Conservation (phyloP, 202 grass and related monocot genomes). For the Zizania palustris region DNA sequence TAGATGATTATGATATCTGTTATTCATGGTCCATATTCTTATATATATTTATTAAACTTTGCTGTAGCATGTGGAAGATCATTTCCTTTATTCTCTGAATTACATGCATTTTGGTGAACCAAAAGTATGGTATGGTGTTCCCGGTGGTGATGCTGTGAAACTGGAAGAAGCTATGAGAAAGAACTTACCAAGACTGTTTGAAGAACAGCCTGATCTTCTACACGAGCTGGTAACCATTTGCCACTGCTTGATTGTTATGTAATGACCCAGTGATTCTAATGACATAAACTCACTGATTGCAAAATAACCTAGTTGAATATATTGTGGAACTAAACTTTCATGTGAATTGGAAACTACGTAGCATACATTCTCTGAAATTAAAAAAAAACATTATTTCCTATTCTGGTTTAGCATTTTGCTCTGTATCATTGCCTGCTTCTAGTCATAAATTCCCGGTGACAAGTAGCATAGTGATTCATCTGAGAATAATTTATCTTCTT, state of each 20-base stretch:
- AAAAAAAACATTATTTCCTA: conserved; percentile 12
- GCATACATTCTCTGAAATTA: not conserved
- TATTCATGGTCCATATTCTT: not conserved
- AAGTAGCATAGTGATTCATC: conserved; percentile 11
- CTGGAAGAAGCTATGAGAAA: conserved; percentile 92
- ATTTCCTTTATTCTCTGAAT: conserved; percentile 96
- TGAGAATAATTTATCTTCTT: not conserved
- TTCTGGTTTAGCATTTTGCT: conserved; percentile 22
- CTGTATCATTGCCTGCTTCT: conserved; percentile 25
- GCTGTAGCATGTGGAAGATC: conserved; percentile 94
- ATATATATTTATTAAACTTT: conserved; percentile 37
- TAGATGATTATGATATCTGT: conserved; percentile 3
- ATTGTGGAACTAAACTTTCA: conserved; percentile 2
- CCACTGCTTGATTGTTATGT: conserved; percentile 8
- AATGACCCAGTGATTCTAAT: conserved; percentile 32
- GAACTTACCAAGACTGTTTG: conserved; percentile 83
- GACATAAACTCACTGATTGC: conserved; percentile 14
- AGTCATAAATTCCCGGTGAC: too few species aligned
- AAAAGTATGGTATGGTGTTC: conserved; percentile 97
- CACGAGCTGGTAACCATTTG: conserved; percentile 77
- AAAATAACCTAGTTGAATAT: conserved; percentile 14
- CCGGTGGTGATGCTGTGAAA: conserved; percentile 64
- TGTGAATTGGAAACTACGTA: conserved; percentile 1
- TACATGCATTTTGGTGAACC: conserved; percentile 99
- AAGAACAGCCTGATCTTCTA: conserved; percentile 95